Conservation (phyloP, 2,329 filamentous ascomycete genomes). For the Macrophomina pseudophaseolina region DNA sequence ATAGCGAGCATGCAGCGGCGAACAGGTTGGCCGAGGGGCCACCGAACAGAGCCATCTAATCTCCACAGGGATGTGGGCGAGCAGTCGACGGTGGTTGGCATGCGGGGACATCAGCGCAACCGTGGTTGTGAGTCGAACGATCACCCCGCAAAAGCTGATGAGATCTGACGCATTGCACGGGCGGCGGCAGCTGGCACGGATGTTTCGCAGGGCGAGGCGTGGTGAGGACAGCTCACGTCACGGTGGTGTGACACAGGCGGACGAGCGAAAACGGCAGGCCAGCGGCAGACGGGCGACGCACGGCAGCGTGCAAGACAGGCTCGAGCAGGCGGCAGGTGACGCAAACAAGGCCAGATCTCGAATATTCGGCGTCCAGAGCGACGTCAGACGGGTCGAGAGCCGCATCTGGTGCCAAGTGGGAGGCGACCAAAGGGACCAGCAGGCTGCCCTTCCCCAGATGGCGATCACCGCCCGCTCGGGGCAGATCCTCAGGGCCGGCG, state of each 20-base stretch:
- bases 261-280: conserved; percentile 13
- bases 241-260: conserved; percentile 22
- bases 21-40: not conserved
- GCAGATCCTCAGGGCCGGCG: conserved; percentile 18
- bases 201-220: conserved; percentile 5
- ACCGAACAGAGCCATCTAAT: not conserved
- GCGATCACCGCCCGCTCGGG: conserved; percentile 7
- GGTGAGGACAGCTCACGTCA: conserved; percentile 22
- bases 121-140: conserved; percentile 20
- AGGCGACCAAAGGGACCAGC: conserved; percentile 19
- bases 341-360: conserved; percentile 6
- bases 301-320: not conserved
- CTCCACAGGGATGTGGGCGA: conserved; percentile 12
- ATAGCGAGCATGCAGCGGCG: not conserved
- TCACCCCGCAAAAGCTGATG: conserved; percentile 20
- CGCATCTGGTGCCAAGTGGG: conserved; percentile 21
- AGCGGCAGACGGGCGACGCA: conserved; percentile 1
- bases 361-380: conserved; percentile 19
- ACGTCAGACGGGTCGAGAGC: conserved; percentile 18
- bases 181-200: conserved; percentile 8
- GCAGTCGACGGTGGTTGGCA: conserved; percentile 1
- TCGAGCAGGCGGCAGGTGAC: conserved; percentile 8
- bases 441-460: conserved; percentile 23
- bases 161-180: not conserved
- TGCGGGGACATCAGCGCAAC: conserved; percentile 18